Percentiles rank a stretch among this genome's conserved stretches.
These are phyloP conservation scores for Abortiporus biennis DNA, from an alignment of 1,284 basidiomycete genomes.

Conservation along the genomic window DNA sequence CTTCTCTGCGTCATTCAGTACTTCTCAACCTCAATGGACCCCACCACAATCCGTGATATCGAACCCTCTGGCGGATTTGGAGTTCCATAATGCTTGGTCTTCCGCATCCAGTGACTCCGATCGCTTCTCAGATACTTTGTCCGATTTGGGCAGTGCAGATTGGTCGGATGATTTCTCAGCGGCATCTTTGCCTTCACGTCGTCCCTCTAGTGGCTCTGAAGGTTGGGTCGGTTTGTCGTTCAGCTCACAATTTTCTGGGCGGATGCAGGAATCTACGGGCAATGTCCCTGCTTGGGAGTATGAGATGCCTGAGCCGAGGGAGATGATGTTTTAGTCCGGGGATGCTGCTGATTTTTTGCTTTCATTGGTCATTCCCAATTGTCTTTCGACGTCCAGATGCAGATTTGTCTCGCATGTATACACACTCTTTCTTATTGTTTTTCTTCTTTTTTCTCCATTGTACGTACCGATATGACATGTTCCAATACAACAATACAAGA, in stretches of 20 bases:
- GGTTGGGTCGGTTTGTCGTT: conserved; percentile 13
- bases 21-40: conserved; percentile 17
- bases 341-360: too few relatives aligned
- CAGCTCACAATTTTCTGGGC: conserved; percentile 11
- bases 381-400: too few relatives aligned
- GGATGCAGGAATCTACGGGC: conserved; percentile 2
- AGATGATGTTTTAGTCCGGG: conserved; percentile 12
- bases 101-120: conserved; percentile 3
- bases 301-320: conserved; percentile 10
- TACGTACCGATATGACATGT: too few relatives aligned
- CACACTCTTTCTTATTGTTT: too few relatives aligned
- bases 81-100: conserved; percentile 24
- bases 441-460: too few relatives aligned
- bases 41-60: conserved; percentile 8
- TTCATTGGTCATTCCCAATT: too few relatives aligned
- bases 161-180: background rate
- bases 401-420: too few relatives aligned
- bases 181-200: background rate
- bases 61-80: conserved; percentile 16
- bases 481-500: too few relatives aligned
- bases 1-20: conserved; percentile 40
- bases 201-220: conserved; percentile 3
- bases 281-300: too few relatives aligned
- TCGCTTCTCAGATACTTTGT: background rate
- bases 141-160: background rate